Base-by-base conservation (phyloP, 768 basidiomycete genomes). In the Tulasnella sp. region DNA sequence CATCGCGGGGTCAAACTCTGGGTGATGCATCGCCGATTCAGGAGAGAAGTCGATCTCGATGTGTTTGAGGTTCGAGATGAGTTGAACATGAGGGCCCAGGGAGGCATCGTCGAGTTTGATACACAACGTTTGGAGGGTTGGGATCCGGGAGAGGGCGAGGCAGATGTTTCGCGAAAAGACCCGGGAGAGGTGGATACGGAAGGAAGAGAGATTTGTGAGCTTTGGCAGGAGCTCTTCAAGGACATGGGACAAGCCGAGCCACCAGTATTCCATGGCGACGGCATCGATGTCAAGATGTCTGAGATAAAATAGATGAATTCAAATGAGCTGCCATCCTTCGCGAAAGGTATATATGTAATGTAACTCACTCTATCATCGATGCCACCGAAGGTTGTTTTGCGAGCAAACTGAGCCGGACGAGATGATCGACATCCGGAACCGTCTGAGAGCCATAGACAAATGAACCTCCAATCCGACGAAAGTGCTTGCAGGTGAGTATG, bases 31-130 rank as follows among this genome's bases (percentile, higher is more conserved):
- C 2, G 29, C 42, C 17, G 54, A 38, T 8, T 17, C 17, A 29
- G 54, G 54, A 9, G 54, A 24, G 17, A 25, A 56, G 43, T 56
- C 54, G 19, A 56, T 15, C 17, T n/a, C 44, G 42, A 56, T 38
- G 21, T 56, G 43, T 24, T 43, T 38, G 12, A 56, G 45, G 15
- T 31, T n/a, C 17, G 25, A 11, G 42, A 56, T 56, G 10, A 43
- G 11, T 11, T 34, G 22, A 5, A 43, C 25, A 27, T 56, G 42
- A 9, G 54, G 54, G 34, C 54, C 54, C 7, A 56, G 54, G 1
- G 22, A 30, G 24, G 42, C 43, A 11, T 56, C 45, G 2, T 42
- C 15, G 11, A 56, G 44, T 45, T 45, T 44, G 45, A 56, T 56
- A 15, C 43, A 19, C 4, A 56, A 12, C 1, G 54, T 48, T 24